Base-by-base conservation (phyloP, 805 yeast genomes). In the Candida morakotiae region DNA sequence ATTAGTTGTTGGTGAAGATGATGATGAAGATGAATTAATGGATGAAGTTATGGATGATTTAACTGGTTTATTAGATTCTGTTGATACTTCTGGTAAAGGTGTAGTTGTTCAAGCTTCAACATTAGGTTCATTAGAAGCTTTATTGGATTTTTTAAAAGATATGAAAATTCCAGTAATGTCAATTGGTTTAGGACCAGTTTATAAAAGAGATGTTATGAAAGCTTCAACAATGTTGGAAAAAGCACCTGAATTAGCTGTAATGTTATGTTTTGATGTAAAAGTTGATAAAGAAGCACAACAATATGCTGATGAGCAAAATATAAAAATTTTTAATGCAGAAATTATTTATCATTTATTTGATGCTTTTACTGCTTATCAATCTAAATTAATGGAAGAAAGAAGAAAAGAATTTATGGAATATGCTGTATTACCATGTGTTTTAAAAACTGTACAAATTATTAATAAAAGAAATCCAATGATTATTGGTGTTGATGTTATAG, bases 111-210 rank as follows among this genome's bases (percentile, higher is more conserved):
- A 93, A 70, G 97, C 98, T 1, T 88, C 97, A 5, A 93, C 99
- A 15, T 77, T 93, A 56, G 99, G 99, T 75, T 89, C 98, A 29
- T 72, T 93, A 54, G 99, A 93, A 70, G 99, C 99, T 3, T 71
- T 93, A 49, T 75, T 93, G 46, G 98, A 91, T 64, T 93, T 93
- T 87, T 77, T 93, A 62, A 91, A 91, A 67, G 95, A 87, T 55
- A 87, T 89, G 97, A 93, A 93, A 75, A 93, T 93, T 64, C 99
- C 99, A 15, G 99, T 93, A 25, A 88, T 91, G 96, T 85, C 96
- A 24, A 89, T 93, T 57, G 95, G 97, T 38, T 75, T 93, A 59
- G 99, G 99, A 55, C 98, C 99, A 38, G 98, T 93, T 27, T 93
- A 69, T 73, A 93, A 91, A 70, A 83, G 97, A 69, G 99, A 93